Conservation (phyloP, 73 alveolate genomes). For the Symbiodinium pilosum region DNA sequence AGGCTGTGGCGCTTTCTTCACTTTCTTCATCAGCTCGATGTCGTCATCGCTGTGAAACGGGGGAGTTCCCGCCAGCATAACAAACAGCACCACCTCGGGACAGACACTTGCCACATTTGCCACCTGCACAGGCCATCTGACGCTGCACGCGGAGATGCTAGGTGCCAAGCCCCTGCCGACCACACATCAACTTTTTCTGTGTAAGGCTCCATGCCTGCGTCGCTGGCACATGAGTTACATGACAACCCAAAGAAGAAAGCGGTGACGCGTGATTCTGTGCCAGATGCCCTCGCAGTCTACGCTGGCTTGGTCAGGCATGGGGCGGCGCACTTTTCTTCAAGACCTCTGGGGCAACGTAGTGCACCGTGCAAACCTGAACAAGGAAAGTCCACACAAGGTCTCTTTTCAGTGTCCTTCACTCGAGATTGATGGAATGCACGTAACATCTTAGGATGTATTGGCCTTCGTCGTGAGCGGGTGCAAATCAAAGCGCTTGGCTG, state of each 20-base stretch:
- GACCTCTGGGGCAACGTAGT: conserved; percentile 93
- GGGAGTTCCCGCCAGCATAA: conserved; percentile 81
- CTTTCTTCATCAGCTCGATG: conserved; percentile 75
- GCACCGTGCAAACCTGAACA: conserved; percentile 74
- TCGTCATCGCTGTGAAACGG: conserved; percentile 87
- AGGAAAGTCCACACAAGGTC: too few species aligned
- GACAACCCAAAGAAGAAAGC: too few species aligned
- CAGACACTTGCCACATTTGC: neutral
- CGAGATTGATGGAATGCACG: too few species aligned
- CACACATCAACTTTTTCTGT: conserved; percentile 90
- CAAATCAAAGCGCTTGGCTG: conserved; percentile 88
- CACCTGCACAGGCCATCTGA: neutral
- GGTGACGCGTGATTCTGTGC: too few species aligned
- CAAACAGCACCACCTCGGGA: conserved; percentile 60
- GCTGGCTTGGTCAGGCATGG: too few species aligned
- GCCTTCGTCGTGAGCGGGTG: conserved; percentile 93
- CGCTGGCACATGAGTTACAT: neutral
- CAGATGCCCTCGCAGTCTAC: too few species aligned
- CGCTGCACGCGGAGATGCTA: too few species aligned
- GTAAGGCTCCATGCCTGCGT: conserved; percentile 66
- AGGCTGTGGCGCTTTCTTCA: conserved; percentile 52
- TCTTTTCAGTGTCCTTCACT: too few species aligned
- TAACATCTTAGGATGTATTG: too few species aligned
- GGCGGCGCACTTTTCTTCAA: conserved; percentile 21
- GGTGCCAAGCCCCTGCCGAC: conserved; percentile 80